Conservation (phyloP, 2,329 filamentous ascomycete species). For the Biscogniauxia marginata region DNA sequence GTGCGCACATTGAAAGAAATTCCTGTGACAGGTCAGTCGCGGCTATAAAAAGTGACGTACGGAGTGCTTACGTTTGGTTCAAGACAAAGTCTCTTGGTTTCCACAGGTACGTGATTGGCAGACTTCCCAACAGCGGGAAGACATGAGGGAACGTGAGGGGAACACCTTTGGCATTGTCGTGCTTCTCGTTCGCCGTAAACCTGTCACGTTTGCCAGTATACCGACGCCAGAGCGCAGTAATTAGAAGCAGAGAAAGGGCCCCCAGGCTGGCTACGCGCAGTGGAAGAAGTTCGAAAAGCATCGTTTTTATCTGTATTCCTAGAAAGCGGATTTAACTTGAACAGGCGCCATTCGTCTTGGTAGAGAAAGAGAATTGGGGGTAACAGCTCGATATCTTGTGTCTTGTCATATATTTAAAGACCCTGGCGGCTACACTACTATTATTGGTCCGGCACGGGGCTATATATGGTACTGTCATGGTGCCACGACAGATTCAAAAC, state of each 20-base stretch:
- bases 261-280: constrained; percentile 6
- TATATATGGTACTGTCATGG: no score
- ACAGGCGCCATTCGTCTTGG: no score
- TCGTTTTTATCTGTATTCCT: no score
- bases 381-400: no score
- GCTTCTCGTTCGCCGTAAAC: constrained; percentile 6
- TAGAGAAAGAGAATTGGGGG: no score
- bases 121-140: constrained; percentile 23
- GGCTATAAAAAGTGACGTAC: not conserved
- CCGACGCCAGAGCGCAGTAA: constrained; percentile 14
- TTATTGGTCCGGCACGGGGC: no score
- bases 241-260: constrained; percentile 14
- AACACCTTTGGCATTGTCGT: constrained; percentile 3
- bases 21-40: constrained; percentile 13
- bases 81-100: constrained; percentile 23
- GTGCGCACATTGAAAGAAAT: constrained; percentile 24
- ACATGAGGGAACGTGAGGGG: constrained; percentile 25
- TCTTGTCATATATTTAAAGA: no score
- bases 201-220: constrained; percentile 9
- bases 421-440: no score
- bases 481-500: no score
- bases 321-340: no score
- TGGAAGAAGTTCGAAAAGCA: constrained; percentile 8
- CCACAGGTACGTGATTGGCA: constrained; percentile 24
- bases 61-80: constrained; percentile 15